Conservation (phyloP, 2,329 filamentous ascomycete species). For the Pseudopyricularia javanii region DNA sequence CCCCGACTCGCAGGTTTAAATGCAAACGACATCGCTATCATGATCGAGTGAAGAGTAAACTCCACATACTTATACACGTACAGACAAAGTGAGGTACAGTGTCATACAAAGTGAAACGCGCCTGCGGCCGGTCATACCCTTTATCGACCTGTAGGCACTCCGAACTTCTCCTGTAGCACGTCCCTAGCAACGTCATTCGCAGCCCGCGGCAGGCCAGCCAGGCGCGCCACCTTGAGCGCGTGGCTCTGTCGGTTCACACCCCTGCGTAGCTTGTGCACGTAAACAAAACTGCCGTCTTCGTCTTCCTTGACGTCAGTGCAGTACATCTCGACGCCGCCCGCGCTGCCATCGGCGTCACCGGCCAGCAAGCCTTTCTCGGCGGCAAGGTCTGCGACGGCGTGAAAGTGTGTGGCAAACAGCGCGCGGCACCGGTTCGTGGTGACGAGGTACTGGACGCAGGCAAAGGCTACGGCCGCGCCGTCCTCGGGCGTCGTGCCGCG, state of each 20-base stretch:
- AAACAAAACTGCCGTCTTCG: constrained; percentile 59
- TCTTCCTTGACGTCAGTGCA: constrained; percentile 85
- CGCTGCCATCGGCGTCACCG: constrained; percentile 10
- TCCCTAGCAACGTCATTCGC: constrained; percentile 56
- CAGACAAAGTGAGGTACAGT: too few species aligned
- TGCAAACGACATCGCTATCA: too few species aligned
- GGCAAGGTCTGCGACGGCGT: constrained; percentile 69
- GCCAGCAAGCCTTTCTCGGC: constrained; percentile 30
- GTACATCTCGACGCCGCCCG: constrained; percentile 52
- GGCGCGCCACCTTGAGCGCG: constrained; percentile 82
- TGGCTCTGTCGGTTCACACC: constrained; percentile 83
- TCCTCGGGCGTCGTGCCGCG: constrained; percentile 89
- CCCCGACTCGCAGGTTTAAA: too few species aligned
- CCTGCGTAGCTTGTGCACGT: constrained; percentile 68
- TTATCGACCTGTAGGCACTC: not conserved
- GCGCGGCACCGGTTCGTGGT: constrained; percentile 65
- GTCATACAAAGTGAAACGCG: too few species aligned
- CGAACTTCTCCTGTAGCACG: constrained; percentile 28
- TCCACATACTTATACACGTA: too few species aligned
- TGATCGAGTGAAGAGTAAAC: too few species aligned
- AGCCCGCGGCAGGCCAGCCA: constrained; percentile 69
- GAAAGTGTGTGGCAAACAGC: constrained; percentile 93
- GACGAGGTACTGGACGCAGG: constrained; percentile 74
- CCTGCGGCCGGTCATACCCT: not conserved
- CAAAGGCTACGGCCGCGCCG: constrained; percentile 80